Conservation (phyloP, 768 basidiomycete genomes). For the Boletus sp. region DNA sequence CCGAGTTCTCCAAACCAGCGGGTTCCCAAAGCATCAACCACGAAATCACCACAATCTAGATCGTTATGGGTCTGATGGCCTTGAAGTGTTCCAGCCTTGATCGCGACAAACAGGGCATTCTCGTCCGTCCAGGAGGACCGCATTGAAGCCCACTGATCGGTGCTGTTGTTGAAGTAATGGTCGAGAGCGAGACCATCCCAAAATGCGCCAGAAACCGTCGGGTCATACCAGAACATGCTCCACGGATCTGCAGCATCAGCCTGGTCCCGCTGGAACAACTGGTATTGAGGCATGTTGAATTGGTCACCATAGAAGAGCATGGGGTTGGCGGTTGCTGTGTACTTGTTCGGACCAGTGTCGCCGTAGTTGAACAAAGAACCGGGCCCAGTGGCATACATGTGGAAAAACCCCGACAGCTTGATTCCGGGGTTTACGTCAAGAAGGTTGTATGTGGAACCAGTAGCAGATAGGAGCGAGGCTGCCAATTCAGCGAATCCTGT, state of each 20-base stretch:
- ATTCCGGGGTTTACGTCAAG: slow-evolving; percentile 69
- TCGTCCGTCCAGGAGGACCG: slow-evolving; percentile 90
- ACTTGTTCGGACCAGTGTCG: slow-evolving; percentile 85
- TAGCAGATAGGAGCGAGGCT: slow-evolving; percentile 77
- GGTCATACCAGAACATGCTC: slow-evolving; percentile 94
- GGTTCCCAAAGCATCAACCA: slow-evolving; percentile 88
- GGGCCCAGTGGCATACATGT: slow-evolving; percentile 84
- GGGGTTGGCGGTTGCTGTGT: slow-evolving; percentile 86
- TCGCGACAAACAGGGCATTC: slow-evolving; percentile 78
- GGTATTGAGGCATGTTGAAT: slow-evolving; percentile 70
- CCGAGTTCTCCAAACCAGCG: slow-evolving; percentile 97
- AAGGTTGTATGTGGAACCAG: slow-evolving; percentile 79
- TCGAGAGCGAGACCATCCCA: slow-evolving; percentile 88
- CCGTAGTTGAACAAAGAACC: slow-evolving; percentile 78
- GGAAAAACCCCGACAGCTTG: slow-evolving; percentile 74
- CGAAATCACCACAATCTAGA: slow-evolving; percentile 93
- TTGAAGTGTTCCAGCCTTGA: slow-evolving; percentile 80
- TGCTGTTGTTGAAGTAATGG: slow-evolving; percentile 66
- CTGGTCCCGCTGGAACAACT: slow-evolving; percentile 90
- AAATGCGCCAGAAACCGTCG: slow-evolving; percentile 79
- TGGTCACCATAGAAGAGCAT: slow-evolving; percentile 75
- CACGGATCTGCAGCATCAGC: slow-evolving; percentile 79
- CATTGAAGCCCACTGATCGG: slow-evolving; percentile 89
- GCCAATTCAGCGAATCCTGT: slow-evolving; percentile 90
- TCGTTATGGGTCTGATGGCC: slow-evolving; percentile 95